Evolutionary conservation across 2,329 filamentous ascomycete genomes (phyloP).

Genomic region (Hypoxylon sp.): DNA sequence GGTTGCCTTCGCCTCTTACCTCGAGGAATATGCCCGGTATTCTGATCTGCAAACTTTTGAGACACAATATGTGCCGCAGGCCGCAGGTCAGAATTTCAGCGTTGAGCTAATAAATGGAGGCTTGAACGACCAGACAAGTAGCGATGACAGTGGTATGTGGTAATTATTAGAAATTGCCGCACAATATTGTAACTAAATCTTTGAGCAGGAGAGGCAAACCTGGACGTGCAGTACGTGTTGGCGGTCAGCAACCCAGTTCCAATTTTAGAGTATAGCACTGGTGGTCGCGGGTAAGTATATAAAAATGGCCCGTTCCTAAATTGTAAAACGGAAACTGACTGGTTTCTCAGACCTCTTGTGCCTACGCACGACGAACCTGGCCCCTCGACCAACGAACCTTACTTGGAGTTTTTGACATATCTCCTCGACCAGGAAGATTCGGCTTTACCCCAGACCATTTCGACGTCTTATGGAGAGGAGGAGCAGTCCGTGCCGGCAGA

Average conservation of each 20-base stretch:
- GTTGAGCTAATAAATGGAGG: constrained; percentile 72
- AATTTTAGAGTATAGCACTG: constrained; percentile 72
- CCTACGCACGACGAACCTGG: constrained; percentile 66
- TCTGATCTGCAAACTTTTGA: constrained; percentile 72
- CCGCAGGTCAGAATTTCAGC: constrained; percentile 69
- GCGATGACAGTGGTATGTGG: constrained; percentile 55
- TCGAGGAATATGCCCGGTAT: constrained; percentile 66
- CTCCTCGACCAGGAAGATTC: constrained; percentile 66
- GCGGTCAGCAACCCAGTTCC: constrained; percentile 69
- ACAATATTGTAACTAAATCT: constrained; percentile 24
- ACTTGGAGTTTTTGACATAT: constrained; percentile 74
- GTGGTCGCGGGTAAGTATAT: constrained; percentile 63
- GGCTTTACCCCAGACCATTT: constrained; percentile 72
- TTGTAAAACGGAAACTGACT: constrained; percentile 27
- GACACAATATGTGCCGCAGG: constrained; percentile 65
- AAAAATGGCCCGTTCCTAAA: constrained; percentile 58
- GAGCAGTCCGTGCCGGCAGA: constrained; percentile 74
- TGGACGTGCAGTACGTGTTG: constrained; percentile 74
- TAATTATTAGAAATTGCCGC: constrained; percentile 9
- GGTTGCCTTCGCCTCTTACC: constrained; percentile 71
- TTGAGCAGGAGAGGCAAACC: constrained; percentile 68
- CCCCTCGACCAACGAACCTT: constrained; percentile 77
- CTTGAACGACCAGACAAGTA: constrained; percentile 63
- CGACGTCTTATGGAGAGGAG: constrained; percentile 75
- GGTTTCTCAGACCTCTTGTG: constrained; percentile 65